Conservation (phyloP, 2,329 filamentous ascomycete species). For the Bipolaris bicolor region DNA sequence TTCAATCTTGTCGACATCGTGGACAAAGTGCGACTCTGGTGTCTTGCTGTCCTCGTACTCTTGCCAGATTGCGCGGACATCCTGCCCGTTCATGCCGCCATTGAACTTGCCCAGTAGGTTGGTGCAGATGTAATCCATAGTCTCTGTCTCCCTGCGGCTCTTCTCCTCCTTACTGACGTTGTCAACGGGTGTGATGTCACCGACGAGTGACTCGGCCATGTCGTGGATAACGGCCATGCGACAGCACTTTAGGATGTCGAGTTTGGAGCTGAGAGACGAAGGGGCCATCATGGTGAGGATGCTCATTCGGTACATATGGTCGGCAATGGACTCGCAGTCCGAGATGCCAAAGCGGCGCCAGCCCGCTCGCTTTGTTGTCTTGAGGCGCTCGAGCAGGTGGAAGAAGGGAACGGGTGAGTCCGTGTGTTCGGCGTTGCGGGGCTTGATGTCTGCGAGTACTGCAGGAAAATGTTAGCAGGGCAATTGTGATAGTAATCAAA, state of each 20-base stretch:
- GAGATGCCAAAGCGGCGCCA: slow-evolving; percentile 87
- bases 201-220: slow-evolving; percentile 94
- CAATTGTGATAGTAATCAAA: neutral
- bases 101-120: slow-evolving; percentile 75
- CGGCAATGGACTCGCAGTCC: slow-evolving; percentile 84
- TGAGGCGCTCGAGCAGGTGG: slow-evolving; percentile 89
- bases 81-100: slow-evolving; percentile 70
- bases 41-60: slow-evolving; percentile 93
- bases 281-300: slow-evolving; percentile 93
- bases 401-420: slow-evolving; percentile 87
- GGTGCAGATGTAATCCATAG: slow-evolving; percentile 88
- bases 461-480: slow-evolving; percentile 8
- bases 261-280: slow-evolving; percentile 68
- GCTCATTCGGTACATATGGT: slow-evolving; percentile 99
- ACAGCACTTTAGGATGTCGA: slow-evolving; percentile 84
- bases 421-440: slow-evolving; percentile 64
- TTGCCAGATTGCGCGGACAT: slow-evolving; percentile 83
- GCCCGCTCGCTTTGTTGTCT: slow-evolving; percentile 95
- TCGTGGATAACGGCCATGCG: slow-evolving; percentile 97
- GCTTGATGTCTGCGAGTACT: slow-evolving; percentile 70
- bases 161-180: slow-evolving; percentile 86
- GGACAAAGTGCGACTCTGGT: slow-evolving; percentile 84
- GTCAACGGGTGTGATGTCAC: slow-evolving; percentile 95
- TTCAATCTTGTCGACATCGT: slow-evolving; percentile 98
- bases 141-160: slow-evolving; percentile 80